Evolutionary conservation across 164 flowering plant species (phyloP).

Genomic region (Nymphaea colorata): DNA sequence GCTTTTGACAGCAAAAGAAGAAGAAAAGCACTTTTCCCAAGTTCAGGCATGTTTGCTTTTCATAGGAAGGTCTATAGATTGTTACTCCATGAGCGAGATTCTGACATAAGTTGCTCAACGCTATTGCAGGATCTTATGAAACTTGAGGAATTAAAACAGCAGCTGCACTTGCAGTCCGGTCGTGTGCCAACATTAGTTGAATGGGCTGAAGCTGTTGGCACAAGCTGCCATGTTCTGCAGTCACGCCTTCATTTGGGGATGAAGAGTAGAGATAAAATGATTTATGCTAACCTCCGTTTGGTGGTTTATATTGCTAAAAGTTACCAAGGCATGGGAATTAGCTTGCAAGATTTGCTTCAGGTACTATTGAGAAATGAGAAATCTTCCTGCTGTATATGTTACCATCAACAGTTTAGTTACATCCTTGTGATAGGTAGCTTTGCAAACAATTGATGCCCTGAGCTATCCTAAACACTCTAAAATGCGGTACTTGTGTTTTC

Average conservation of each 20-base stretch:
- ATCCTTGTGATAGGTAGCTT: no score
- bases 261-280: slow-evolving; percentile 62
- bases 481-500: no score
- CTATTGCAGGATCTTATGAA: slow-evolving; percentile 36
- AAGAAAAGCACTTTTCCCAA: slow-evolving; percentile 38
- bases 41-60: slow-evolving; percentile 41
- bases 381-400: background rate
- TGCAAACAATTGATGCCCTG: no score
- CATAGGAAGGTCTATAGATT: background rate
- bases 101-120: background rate
- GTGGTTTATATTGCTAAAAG: slow-evolving; percentile 88
- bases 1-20: slow-evolving; percentile 64
- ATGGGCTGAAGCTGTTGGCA: slow-evolving; percentile 75
- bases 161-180: slow-evolving; percentile 50
- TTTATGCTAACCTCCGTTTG: slow-evolving; percentile 66
- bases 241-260: slow-evolving; percentile 37
- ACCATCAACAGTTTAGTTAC: no score
- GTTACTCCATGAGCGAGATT: background rate
- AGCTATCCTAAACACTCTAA: no score
- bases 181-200: slow-evolving; percentile 81
- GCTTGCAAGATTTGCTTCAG: slow-evolving; percentile 79
- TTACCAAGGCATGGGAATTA: slow-evolving; percentile 67
- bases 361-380: slow-evolving; percentile 20
- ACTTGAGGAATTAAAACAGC: slow-evolving; percentile 53
- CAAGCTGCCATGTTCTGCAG: slow-evolving; percentile 44